A percentile compares a stretch with the other conserved stretches of the same genome.
phyloP scores from a whole-genome alignment of 83 land plant genomes.

The Thuja plicata region DNA sequence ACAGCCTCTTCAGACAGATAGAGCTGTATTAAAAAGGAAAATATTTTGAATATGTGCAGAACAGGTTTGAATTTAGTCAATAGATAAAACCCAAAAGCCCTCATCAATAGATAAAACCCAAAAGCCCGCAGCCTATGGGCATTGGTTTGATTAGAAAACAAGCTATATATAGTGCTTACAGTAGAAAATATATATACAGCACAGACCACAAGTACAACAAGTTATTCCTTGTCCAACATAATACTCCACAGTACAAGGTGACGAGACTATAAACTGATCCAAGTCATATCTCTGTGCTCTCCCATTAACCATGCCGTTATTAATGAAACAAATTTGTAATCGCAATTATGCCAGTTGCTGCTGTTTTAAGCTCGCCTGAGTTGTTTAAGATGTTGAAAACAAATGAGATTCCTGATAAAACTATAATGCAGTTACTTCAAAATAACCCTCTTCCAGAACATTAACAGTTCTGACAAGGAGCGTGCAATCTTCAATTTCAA shows the following conservation, averaged over 20 bases:
- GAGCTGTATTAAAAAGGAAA: constrained; percentile 28
- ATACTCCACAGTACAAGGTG: background rate
- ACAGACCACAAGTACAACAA: background rate
- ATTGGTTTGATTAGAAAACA: background rate
- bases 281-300: background rate
- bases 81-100: background rate
- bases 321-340: background rate
- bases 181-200: background rate
- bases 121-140: background rate
- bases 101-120: background rate
- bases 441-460: background rate
- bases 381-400: background rate
- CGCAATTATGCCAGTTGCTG: background rate
- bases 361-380: background rate
- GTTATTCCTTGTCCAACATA: background rate
- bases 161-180: background rate
- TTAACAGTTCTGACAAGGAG: background rate
- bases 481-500: background rate
- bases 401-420: background rate
- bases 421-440: background rate
- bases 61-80: background rate
- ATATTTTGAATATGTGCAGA: background rate
- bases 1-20: constrained; percentile 28
- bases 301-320: too few species aligned
- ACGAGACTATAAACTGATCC: background rate